Base-by-base conservation (phyloP, 768 basidiomycete species). In the Fomitopsis serialis region DNA sequence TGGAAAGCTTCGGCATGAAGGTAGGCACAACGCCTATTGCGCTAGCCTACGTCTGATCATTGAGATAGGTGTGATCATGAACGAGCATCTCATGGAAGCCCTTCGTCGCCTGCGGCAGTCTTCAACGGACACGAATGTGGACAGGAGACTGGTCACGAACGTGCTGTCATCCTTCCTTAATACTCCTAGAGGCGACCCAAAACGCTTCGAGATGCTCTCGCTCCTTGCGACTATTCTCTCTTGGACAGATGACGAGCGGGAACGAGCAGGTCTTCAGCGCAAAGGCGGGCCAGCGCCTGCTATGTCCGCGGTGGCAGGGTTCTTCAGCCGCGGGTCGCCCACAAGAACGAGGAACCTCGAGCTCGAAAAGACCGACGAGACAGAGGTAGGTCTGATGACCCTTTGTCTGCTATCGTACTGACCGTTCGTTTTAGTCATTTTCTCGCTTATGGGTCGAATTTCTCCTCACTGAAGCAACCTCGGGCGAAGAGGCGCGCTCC, bases 371-470 rank as follows among this genome's bases (percentile, higher is more conserved):
- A 82, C 82, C 2, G 90, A 92, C 57, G 89, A 91, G 66, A 90
- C 89, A 3, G 90, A 92, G 78, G 90, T 89, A 57, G 5, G 29
- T 4, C 74, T 65, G 34, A 25, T 8, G 22, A 35, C 15, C 17
- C 15, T 46, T 40, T 36, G 17, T 25, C 37, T 9, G 4, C 22
- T 17, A 7, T 12, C 22, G 36, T 23, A 12, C 34, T 23, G 11
- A 37, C 22, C 5, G 19, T 22, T 32, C 35, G 23, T 25, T 55
- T 12, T 59, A 98, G 95, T 96, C 93, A 0, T 99, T 99, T 73
- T 95, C 92, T 36, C 89, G 94, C 45, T 80, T 98, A 11, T 99
- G 94, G 87, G 96, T 99, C 45, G 97, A 99, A 68, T 99, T 96
- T 66, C 79, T 99, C 3, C 84, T 99, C 57, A 96, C 93, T 22